A percentile compares a stretch with the other conserved stretches of the same genome.
Evolutionary conservation across 2,329 filamentous ascomycete genomes (phyloP).

Genomic region (Mariannaea sp.): DNA sequence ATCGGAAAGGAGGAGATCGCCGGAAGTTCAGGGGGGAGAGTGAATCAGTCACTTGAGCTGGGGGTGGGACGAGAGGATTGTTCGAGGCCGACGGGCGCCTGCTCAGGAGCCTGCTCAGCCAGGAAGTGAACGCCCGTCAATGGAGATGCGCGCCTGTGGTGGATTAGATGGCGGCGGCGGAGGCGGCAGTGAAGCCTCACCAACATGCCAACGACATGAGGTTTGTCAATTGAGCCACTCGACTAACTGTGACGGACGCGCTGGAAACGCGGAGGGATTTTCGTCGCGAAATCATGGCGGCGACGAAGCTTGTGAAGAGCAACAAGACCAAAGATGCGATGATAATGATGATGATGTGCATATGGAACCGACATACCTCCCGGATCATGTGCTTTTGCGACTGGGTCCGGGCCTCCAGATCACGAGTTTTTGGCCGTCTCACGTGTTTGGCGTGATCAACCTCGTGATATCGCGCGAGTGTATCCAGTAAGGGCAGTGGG

Average conservation of each 20-base stretch:
- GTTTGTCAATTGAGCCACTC: background rate
- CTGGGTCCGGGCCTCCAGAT: constrained; percentile 43
- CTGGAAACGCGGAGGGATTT: background rate
- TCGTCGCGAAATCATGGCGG: constrained; percentile 5
- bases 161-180: too few species aligned
- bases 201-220: too few species aligned
- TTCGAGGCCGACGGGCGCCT: background rate
- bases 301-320: constrained; percentile 11
- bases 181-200: too few species aligned
- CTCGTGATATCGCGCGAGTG: constrained; percentile 54
- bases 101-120: background rate
- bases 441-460: constrained; percentile 53
- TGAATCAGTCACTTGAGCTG: constrained; percentile 35
- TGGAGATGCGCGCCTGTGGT: constrained; percentile 6
- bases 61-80: constrained; percentile 16
- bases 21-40: constrained; percentile 10
- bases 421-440: constrained; percentile 50
- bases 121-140: background rate
- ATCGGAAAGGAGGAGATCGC: constrained; percentile 4
- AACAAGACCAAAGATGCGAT: constrained; percentile 9
- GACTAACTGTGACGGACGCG: constrained; percentile 2
- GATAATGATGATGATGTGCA: constrained; percentile 23
- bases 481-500: too few species aligned
- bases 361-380: constrained; percentile 47
- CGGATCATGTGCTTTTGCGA: constrained; percentile 51